Percentiles rank a stretch among this genome's conserved stretches.
phyloP scores from a whole-genome alignment of 352 stramenopile genomes.

The Phytophthora tubulina region DNA sequence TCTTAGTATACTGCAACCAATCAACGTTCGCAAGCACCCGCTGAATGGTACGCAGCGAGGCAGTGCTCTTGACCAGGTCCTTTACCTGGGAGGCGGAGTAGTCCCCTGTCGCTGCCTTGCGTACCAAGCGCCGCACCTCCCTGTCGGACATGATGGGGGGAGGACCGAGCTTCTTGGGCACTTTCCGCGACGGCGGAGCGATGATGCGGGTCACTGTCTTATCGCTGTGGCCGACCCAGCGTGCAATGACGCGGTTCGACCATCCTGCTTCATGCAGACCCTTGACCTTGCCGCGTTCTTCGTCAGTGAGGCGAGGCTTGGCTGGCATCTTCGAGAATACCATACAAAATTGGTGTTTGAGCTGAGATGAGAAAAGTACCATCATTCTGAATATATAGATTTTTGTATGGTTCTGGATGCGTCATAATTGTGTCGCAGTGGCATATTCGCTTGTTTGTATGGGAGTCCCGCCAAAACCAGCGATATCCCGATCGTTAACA shows the following conservation, averaged over 20 bases:
- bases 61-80: background rate
- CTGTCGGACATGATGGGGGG: background rate
- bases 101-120: background rate
- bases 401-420: background rate
- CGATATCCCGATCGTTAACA: conserved; percentile 5
- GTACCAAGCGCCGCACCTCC: background rate
- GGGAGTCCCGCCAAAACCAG: background rate
- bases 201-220: background rate
- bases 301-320: background rate
- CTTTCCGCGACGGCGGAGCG: background rate
- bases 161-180: background rate
- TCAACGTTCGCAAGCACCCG: background rate
- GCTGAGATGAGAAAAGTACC: background rate
- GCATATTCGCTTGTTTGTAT: background rate
- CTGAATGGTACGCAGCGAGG: conserved; percentile 1
- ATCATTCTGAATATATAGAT: background rate
- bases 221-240: background rate
- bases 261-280: background rate
- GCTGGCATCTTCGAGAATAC: background rate
- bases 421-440: conserved; percentile 1
- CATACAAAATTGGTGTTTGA: background rate
- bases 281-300: conserved; percentile 1
- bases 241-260: background rate
- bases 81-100: background rate
- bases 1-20: background rate